A percentile compares a stretch with the other conserved stretches of the same genome.
Evolutionary conservation across 371 early-diverging fungal species (phyloP).

Genomic region (Apophysomyces trapeziformis): DNA sequence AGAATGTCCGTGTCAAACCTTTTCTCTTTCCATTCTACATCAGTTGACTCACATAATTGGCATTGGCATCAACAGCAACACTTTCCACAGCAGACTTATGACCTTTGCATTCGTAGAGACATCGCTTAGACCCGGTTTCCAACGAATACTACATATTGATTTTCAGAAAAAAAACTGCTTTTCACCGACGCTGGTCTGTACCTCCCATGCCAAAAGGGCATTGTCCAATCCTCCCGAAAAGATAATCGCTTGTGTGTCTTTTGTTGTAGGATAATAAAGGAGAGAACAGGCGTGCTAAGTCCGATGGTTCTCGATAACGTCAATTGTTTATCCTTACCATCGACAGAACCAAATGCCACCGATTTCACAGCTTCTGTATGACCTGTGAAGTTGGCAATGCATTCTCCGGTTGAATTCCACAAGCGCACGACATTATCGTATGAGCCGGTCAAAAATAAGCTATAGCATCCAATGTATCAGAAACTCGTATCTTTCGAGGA

Average conservation of each 20-base stretch:
- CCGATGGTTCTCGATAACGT: too few relatives aligned
- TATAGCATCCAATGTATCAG: constrained; percentile 5
- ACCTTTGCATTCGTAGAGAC: constrained; percentile 77
- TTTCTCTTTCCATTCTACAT: not conserved
- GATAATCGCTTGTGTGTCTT: not conserved
- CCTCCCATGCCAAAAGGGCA: constrained; percentile 1
- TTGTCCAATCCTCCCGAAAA: not conserved
- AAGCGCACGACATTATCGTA: constrained; percentile 86
- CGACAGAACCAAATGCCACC: constrained; percentile 42
- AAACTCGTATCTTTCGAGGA: too few relatives aligned
- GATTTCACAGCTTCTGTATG: constrained; percentile 79
- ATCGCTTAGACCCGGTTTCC: constrained; percentile 22
- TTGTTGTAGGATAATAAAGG: too few relatives aligned
- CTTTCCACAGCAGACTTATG: constrained; percentile 75
- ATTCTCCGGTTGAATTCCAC: constrained; percentile 81
- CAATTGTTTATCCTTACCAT: constrained; percentile 16
- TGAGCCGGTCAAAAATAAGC: constrained; percentile 77
- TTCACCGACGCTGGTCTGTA: not conserved
- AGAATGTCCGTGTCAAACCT: constrained; percentile 7
- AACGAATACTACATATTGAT: constrained; percentile 20
- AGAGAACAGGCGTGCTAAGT: too few relatives aligned
- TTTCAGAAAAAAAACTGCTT: not conserved
- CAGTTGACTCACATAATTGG: constrained; percentile 23
- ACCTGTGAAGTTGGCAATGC: constrained; percentile 67
- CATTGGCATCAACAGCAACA: constrained; percentile 50